Percentiles rank a stretch among this genome's conserved stretches.
phyloP scores from a whole-genome alignment of 1,284 basidiomycete species.

The Fomitiporia mediterranea region DNA sequence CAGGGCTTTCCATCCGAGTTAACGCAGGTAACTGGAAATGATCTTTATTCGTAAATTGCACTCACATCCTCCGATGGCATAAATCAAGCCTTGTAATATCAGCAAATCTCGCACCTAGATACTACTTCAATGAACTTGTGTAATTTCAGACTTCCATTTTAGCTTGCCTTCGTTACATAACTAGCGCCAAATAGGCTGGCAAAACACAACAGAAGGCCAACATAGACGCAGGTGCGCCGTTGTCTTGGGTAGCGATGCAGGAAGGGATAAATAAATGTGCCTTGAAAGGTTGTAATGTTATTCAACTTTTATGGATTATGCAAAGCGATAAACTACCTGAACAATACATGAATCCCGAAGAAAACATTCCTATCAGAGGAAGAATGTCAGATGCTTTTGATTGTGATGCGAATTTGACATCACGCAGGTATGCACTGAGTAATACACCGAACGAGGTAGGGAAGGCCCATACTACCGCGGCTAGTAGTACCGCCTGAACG shows the following conservation, averaged over 20 bases:
- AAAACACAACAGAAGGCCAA: slow-evolving; percentile 30
- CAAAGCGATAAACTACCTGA: too few species aligned
- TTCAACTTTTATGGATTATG: too few species aligned
- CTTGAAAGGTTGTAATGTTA: too few species aligned
- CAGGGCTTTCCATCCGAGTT: slow-evolving; percentile 27
- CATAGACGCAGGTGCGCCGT: slow-evolving; percentile 29
- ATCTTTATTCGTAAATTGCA: not conserved
- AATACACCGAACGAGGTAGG: slow-evolving; percentile 34
- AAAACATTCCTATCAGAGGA: slow-evolving; percentile 32
- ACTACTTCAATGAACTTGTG: not conserved
- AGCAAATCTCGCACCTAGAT: slow-evolving; percentile 33
- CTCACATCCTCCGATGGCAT: slow-evolving; percentile 36
- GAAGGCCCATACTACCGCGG: slow-evolving; percentile 40
- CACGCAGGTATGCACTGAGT: slow-evolving; percentile 32
- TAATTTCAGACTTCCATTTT: not conserved
- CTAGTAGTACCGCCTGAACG: slow-evolving; percentile 34
- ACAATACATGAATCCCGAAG: slow-evolving; percentile 33
- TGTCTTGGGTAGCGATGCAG: slow-evolving; percentile 31
- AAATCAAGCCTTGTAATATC: slow-evolving; percentile 36
- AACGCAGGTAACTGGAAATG: not conserved
- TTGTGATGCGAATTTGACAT: slow-evolving; percentile 27
- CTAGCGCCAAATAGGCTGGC: slow-evolving; percentile 34
- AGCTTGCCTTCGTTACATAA: slow-evolving; percentile 30
- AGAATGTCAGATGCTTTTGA: slow-evolving; percentile 28
- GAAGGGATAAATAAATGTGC: slow-evolving; percentile 25